Conservation (phyloP, 1,284 basidiomycete species). For the Mycena sp. region DNA sequence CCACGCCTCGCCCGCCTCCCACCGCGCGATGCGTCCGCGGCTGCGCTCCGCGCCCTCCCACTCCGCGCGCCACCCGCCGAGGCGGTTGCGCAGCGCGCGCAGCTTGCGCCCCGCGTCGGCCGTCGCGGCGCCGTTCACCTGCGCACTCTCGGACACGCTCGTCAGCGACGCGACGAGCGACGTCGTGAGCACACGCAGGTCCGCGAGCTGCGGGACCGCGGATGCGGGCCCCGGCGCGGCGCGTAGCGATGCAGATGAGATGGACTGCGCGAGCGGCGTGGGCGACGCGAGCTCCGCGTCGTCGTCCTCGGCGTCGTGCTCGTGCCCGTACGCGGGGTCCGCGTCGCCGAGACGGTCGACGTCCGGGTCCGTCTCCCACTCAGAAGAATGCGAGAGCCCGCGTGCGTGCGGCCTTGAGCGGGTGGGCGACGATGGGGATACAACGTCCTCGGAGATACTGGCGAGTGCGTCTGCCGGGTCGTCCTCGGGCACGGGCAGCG, state of each 20-base stretch:
- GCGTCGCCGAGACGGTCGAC: conserved; percentile 43
- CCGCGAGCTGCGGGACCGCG: conserved; percentile 68
- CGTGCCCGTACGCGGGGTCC: conserved; percentile 39
- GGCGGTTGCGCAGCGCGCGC: conserved; percentile 81
- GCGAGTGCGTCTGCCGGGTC: background rate
- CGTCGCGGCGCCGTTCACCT: conserved; percentile 83
- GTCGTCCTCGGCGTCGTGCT: conserved; percentile 57
- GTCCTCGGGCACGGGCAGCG: conserved; percentile 57
- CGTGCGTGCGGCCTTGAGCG: too few species aligned
- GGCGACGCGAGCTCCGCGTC: conserved; percentile 54
- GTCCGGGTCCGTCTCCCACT: conserved; percentile 73
- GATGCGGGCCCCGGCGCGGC: conserved; percentile 65
- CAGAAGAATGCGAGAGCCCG: conserved; percentile 49
- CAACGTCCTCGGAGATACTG: conserved; percentile 37
- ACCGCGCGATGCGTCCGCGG: conserved; percentile 74
- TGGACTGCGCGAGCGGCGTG: conserved; percentile 45
- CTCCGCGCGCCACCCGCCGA: conserved; percentile 79
- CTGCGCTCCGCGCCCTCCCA: conserved; percentile 85
- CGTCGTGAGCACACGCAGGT: conserved; percentile 75
- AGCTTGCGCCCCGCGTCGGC: conserved; percentile 85
- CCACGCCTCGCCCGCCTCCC: conserved; percentile 68
- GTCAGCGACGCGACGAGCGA: conserved; percentile 78
- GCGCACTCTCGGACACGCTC: conserved; percentile 84
- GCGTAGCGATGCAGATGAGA: conserved; percentile 57
- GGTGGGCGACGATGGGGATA: too few species aligned